Conservation (phyloP, 192 early-diverging fungal genomes). For the Backusella macrospora region DNA sequence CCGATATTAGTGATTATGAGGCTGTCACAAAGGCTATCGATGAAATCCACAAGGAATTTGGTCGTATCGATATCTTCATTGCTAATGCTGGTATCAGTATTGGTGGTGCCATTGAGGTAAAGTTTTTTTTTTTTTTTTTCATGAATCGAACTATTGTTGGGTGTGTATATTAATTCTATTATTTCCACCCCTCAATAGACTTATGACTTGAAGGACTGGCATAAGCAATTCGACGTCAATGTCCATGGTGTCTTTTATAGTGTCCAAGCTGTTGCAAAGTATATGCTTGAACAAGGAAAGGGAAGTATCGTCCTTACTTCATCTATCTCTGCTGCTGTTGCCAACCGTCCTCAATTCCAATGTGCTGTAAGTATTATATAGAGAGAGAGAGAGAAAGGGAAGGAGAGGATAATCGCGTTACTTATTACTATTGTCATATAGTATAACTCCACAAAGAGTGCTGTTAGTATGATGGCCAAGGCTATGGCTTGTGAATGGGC, state of each 20-base stretch:
- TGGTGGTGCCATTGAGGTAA: slow-evolving; percentile 34
- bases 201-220: slow-evolving; percentile 29
- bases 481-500: slow-evolving; percentile 39
- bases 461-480: slow-evolving; percentile 34
- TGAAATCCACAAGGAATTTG: slow-evolving; percentile 36
- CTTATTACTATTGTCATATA: background rate
- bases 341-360: slow-evolving; percentile 40
- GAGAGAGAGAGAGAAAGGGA: background rate
- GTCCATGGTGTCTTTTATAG: slow-evolving; percentile 43
- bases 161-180: background rate
- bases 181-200: too few relatives aligned
- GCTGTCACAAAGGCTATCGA: slow-evolving; percentile 28
- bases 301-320: slow-evolving; percentile 38
- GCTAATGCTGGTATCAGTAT: slow-evolving; percentile 40
- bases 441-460: slow-evolving; percentile 39
- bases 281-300: slow-evolving; percentile 27
- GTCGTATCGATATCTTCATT: slow-evolving; percentile 39
- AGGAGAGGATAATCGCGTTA: background rate
- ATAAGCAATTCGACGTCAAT: slow-evolving; percentile 38
- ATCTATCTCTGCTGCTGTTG: slow-evolving; percentile 37
- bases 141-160: background rate
- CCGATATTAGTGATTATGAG: slow-evolving; percentile 30
- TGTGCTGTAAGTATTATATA: slow-evolving; percentile 26
- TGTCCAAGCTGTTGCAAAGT: slow-evolving; percentile 36
- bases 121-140: too few relatives aligned